Base-by-base conservation (phyloP, 495 filamentous ascomycete species). In the Acidomyces sp. region DNA sequence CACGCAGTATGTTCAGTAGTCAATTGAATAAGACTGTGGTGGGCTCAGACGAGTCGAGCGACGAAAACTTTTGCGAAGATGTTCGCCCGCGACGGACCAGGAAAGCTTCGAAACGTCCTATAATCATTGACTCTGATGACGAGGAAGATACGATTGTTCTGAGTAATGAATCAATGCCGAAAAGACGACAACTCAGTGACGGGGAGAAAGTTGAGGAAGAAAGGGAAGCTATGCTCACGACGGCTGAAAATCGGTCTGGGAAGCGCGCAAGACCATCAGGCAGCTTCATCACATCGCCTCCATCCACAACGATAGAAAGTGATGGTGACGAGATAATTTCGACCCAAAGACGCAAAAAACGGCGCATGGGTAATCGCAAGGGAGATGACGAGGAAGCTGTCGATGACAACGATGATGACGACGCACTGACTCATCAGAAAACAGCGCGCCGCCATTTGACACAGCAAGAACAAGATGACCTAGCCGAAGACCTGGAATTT, bases 401-500 rank as follows among this genome's bases (percentile, higher is more conserved):
- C n/a, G 47, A 52, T 6, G 48, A 54, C 10, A 50, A 53, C 23
- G 49, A 47, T 9, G 49, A 53, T 9, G 50, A 48, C 9, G 23
- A 24, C 12, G 22, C 38, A 12, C 13, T 35, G 6, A 48, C 45
- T 33, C 34, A 9, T 12, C 31, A n/a, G 22, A 43, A 26, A 27
- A 36, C 41, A 21, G 30, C 41, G 21, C 13, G 34, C 7, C 23
- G 24, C 11, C 27, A 31, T 28, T 4, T 43, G 11, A 45, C 32
- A 4, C 43, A 45, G 20, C 53, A 42, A 22, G 58, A 62, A 34
- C 35, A 51, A 24, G 55, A 60, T 16, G 59, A 62, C 19, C 41
- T 62, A 13, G 43, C 51, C 12, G 57, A 61, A 19, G 59, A 64
- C 31, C 44, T 64, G 6, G 55, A 61, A 10, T 56, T 55, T 30